Evolutionary conservation across 163 green algal species (phyloP), one percentile per base, ranked within the genome.

Genomic region (Chlorella variabilis): DNA sequence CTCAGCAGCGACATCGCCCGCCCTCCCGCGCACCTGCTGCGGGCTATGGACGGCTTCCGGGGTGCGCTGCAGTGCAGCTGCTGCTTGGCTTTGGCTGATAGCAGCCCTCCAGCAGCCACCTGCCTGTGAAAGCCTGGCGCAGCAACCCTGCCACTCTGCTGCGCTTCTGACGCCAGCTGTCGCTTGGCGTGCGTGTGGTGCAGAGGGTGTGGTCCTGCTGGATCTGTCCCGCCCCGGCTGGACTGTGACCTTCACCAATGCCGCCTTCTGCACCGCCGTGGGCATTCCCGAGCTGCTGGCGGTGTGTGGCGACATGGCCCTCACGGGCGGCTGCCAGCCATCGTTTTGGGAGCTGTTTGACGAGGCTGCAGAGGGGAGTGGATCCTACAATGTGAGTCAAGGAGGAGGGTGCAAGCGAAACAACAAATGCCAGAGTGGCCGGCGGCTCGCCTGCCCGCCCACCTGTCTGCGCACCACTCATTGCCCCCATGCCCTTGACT

Each of bases 341-440:
- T 27, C 63, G 29, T 76, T 76, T 33, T 76, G 69, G 69, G n/a
- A 76, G 2, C 29, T 76, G 42, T 76, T 76, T 59, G 45, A 73
- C 23, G 29, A 31, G 54, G 69, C 33, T 29, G 69, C 17, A 21
- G 29, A 63, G 17, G 69, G 7, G 17, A 42, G 65, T 21, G 34
- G 63, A 5, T 49, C 63, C 2, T 71, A 27, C 33, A 71, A 48
- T 48, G 63, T 71, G 63, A 49, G 63, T 45, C 6, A n/a, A 45
- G 29, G 29, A 7, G n/a, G n/a, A n/a, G n/a, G n/a, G n/a, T n/a
- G 15, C 4, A 7, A 38, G n/a, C 25, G 13, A 3, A 15, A 3
- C 4, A 54, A 23, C 11, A 54, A 54, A 15, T 11, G 45, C 11
- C 45, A 54, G 11, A 54, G 45, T 54, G 45, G 11, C 15, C 15